Evolutionary conservation across 2,329 filamentous ascomycete genomes (phyloP), one percentile per base, ranked within the genome.

Genomic region (Penicillium sp.): DNA sequence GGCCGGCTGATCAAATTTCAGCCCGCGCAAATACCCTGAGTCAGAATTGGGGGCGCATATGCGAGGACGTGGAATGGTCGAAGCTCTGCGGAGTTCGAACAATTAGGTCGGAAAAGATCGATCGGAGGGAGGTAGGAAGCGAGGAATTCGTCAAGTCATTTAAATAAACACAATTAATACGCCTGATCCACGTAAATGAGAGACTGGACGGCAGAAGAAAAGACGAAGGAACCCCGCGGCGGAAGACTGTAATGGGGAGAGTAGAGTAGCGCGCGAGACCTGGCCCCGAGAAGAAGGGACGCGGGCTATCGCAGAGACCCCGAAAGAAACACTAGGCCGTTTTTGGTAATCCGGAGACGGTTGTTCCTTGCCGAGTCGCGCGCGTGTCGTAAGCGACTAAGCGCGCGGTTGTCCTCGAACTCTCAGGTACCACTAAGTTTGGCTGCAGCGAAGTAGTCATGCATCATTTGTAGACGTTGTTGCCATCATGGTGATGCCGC

Each of bases 291-390:
- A 42, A 24, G 41, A 42, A 26, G 21, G 41, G 60, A 70, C 68
- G 69, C 69, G 69, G 69, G 69, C 60, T 63, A 69, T 69, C 65
- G 61, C 66, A 69, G 50, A 71, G 70, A 73, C 70, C 69, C 70
- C 69, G 67, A 71, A 70, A 41, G 51, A 58, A 46, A 62, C 59
- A 54, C 70, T 73, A 73, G 62, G 48, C 70, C 65, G 6, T 38
- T 65, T 64, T 55, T 45, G 66, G 69, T 15, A 69, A 59, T 52
- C 60, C 45, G 60, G 68, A 45, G 9, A n/a, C 53, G n/a, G 47
- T 69, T 71, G 51, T 51, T 70, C 68, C 70, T 49, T 1, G 38
- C 63, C 61, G 64, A 9, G 2, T n/a, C 13, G 3, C 58, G 52
- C 62, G 62, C 61, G 61, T 42, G 45, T 55, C 38, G 1, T 3